Evolutionary conservation across 306 rosid genomes (phyloP), one percentile per base, ranked within the genome.

Genomic region (Malus sieversii): DNA sequence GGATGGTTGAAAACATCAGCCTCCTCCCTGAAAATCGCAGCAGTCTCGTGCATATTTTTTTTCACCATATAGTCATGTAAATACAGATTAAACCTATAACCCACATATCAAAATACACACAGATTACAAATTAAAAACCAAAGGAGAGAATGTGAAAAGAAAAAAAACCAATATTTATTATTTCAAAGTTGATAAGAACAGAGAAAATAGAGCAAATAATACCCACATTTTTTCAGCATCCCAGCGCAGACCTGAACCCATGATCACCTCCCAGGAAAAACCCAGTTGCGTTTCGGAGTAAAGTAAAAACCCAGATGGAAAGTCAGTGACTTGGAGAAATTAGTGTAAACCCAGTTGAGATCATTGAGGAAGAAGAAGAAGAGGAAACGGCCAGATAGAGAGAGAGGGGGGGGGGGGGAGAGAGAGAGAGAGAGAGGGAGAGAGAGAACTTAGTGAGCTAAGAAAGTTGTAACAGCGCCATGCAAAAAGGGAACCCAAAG

Each of bases 381-480:
- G 22, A 22, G 13, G 45, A 66, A 77, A 51, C 19, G 58, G 42
- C 18, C 33, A 22, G 68, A 45, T 55, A 73, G 75, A 70, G 2
- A 51, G 55, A 48, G 55, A 33, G 38, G 1, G 38, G 0, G 55
- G 5, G 52, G 5, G 19, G 5, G 5, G 0, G n/a, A 5, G 32
- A 5, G 57, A 15, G 44, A 8, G 44, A 40, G 44, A 40, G n/a
- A 23, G 45, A 9, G 44, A 0, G 44, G 2, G 12, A 42, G 38
- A 60, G 68, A 46, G 59, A 19, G 45, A 15, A 32, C 70, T 29
- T 25, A 22, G 77, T n/a, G 46, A 55, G 67, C 68, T 75, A 84
- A 70, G 84, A 75, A 71, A 70, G 78, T 57, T 77, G 84, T 40
- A 80, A 88, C 89, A 84, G 84, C 81, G 87, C 89, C 93, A 88